A percentile compares a stretch with the other conserved stretches of the same genome.
phyloP scores from a whole-genome alignment of 2,329 filamentous ascomycete genomes.

The Hypoxylon sp. region DNA sequence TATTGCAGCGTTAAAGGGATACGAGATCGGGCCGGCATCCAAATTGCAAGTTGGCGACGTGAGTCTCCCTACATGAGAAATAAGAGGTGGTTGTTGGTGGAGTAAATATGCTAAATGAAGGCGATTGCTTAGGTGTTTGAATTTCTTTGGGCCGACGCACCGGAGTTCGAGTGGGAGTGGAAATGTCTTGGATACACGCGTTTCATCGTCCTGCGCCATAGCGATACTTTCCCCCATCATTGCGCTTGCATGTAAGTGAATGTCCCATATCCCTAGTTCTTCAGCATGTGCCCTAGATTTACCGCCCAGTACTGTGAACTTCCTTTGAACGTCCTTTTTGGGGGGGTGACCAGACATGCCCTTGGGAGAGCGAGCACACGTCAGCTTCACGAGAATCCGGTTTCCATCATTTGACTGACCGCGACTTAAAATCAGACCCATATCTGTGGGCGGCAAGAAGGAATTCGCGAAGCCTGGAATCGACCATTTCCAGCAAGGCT shows the following conservation, averaged over 20 bases:
- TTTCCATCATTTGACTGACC: constrained; percentile 36
- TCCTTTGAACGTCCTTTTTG: constrained; percentile 18
- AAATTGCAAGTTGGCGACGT: constrained; percentile 50
- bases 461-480: constrained; percentile 51
- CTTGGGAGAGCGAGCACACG: constrained; percentile 13
- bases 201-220: constrained; percentile 50
- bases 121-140: constrained; percentile 46
- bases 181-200: constrained; percentile 50
- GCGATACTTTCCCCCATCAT: constrained; percentile 48
- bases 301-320: constrained; percentile 9
- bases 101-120: constrained; percentile 17
- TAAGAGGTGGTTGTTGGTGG: constrained; percentile 1
- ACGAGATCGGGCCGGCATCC: constrained; percentile 48
- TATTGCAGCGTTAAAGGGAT: constrained; percentile 47
- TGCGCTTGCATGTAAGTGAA: constrained; percentile 50
- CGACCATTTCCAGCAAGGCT: constrained; percentile 49
- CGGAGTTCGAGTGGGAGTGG: constrained; percentile 51
- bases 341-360: constrained; percentile 10
- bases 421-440: constrained; percentile 41
- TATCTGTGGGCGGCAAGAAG: constrained; percentile 47
- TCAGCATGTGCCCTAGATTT: constrained; percentile 2
- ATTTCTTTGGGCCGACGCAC: constrained; percentile 50
- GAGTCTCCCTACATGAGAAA: constrained; percentile 30
- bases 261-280: neutral
- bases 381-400: constrained; percentile 17